Evolutionary conservation across 1,139 yeast genomes (phyloP).

Genomic region (Pichia sp.): DNA sequence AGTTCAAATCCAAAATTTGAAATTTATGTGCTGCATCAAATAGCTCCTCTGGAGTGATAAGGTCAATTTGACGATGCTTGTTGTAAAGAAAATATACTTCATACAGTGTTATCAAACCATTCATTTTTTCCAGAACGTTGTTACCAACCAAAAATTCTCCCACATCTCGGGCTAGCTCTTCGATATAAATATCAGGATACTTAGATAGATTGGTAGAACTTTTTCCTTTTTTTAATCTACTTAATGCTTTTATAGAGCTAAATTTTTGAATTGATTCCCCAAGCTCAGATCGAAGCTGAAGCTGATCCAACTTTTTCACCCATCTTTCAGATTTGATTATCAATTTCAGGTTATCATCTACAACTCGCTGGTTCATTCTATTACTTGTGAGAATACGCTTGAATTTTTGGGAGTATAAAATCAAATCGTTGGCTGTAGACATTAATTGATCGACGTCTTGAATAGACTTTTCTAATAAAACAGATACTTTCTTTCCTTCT

Average conservation of each 20-base stretch:
- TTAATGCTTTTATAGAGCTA: slow-evolving; percentile 17
- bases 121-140: slow-evolving; percentile 38
- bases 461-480: slow-evolving; percentile 59
- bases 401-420: slow-evolving; percentile 38
- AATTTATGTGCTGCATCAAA: slow-evolving; percentile 44
- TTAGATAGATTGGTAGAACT: slow-evolving; percentile 10
- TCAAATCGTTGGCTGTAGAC: slow-evolving; percentile 70
- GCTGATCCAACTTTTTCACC: slow-evolving; percentile 22
- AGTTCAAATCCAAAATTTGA: slow-evolving; percentile 32
- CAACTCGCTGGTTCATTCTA: neutral
- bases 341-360: slow-evolving; percentile 34
- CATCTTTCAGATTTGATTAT: slow-evolving; percentile 33
- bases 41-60: slow-evolving; percentile 53
- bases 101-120: slow-evolving; percentile 51
- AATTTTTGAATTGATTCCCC: slow-evolving; percentile 18
- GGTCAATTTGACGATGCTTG: slow-evolving; percentile 49
- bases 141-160: slow-evolving; percentile 45
- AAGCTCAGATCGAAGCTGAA: slow-evolving; percentile 24
- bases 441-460: slow-evolving; percentile 73
- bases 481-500: slow-evolving; percentile 53
- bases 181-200: slow-evolving; percentile 31
- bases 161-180: slow-evolving; percentile 50
- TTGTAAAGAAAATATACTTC: slow-evolving; percentile 58
- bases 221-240: slow-evolving; percentile 15
- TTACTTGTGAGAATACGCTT: slow-evolving; percentile 19